Evolutionary conservation across 192 early-diverging fungal species (phyloP).

Genomic region (Cladochytrium replicatum): DNA sequence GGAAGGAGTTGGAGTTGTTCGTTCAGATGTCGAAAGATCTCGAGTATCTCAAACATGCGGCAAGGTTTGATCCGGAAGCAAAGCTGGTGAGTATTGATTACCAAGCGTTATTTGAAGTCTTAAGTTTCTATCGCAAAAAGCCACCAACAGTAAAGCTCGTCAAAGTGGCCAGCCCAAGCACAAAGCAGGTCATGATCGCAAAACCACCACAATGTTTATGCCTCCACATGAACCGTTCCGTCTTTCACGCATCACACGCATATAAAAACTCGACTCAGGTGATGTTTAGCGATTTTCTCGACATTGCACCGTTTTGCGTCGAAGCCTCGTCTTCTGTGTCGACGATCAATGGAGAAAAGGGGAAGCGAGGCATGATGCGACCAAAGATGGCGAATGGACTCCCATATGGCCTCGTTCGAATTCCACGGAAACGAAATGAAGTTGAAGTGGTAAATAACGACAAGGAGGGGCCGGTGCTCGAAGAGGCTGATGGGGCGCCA

Average conservation of each 20-base stretch:
- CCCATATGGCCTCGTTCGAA: conserved; percentile 3
- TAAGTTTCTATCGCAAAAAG: too few relatives aligned
- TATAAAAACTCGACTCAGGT: conserved; percentile 74
- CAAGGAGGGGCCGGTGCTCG: background rate
- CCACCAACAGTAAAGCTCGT: too few relatives aligned
- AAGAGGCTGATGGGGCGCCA: too few relatives aligned
- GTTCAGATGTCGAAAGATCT: conserved; percentile 6
- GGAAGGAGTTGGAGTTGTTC: background rate
- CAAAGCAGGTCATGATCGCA: conserved; percentile 83
- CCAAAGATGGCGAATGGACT: conserved; percentile 4
- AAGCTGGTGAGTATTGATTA: conserved; percentile 24
- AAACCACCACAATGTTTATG: conserved; percentile 70
- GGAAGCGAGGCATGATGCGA: conserved; percentile 18
- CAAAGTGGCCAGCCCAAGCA: too few relatives aligned
- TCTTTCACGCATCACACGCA: conserved; percentile 56
- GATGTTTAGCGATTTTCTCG: conserved; percentile 56
- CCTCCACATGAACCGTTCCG: conserved; percentile 77
- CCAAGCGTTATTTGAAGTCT: too few relatives aligned
- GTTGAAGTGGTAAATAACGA: background rate
- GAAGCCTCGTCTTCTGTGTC: conserved; percentile 48
- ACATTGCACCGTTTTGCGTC: conserved; percentile 69
- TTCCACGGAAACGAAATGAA: conserved; percentile 6
- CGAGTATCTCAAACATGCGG: conserved; percentile 5
- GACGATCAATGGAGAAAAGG: conserved; percentile 33
- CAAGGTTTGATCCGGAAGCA: conserved; percentile 17